Evolutionary conservation across 2,329 filamentous ascomycete genomes (phyloP).

Genomic region (Metarhizium humberi): DNA sequence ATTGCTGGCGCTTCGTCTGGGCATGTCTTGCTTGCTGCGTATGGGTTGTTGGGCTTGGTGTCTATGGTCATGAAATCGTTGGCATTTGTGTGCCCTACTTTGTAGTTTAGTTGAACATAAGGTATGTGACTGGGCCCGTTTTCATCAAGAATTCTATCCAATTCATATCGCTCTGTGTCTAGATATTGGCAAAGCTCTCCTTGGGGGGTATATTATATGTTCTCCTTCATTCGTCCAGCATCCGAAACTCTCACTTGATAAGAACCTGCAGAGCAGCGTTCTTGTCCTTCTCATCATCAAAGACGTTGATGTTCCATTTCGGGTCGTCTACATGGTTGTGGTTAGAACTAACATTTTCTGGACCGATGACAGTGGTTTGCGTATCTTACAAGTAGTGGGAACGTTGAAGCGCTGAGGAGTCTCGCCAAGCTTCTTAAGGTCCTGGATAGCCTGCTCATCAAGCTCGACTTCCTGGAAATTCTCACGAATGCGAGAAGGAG

Average conservation of each 20-base stretch:
- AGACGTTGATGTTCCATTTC: slow-evolving; percentile 49
- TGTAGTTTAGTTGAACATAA: not conserved
- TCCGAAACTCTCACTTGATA: slow-evolving; percentile 13
- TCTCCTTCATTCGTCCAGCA: not conserved
- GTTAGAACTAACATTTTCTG: slow-evolving; percentile 6
- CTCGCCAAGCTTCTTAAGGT: slow-evolving; percentile 53
- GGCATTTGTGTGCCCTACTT: not conserved
- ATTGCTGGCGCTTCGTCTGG: not conserved
- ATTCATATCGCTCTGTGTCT: not conserved
- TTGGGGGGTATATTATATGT: not conserved
- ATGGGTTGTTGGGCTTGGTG: not conserved
- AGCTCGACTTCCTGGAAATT: slow-evolving; percentile 64
- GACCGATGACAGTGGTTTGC: not conserved
- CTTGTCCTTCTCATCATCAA: slow-evolving; percentile 43
- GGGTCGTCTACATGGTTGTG: slow-evolving; percentile 30
- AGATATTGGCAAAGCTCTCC: not conserved
- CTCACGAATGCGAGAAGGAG: slow-evolving; percentile 53
- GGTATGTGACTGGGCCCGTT: not conserved
- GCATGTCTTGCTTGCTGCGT: not conserved
- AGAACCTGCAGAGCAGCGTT: slow-evolving; percentile 37
- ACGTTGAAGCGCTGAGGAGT: slow-evolving; percentile 35
- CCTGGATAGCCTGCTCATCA: slow-evolving; percentile 45
- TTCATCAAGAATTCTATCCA: not conserved
- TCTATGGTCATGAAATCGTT: not conserved
- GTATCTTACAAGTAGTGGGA: slow-evolving; percentile 29